Evolutionary conservation across 257 asterid genomes (phyloP), one percentile per base, ranked within the genome.

Genomic region (Solanum neorickii): DNA sequence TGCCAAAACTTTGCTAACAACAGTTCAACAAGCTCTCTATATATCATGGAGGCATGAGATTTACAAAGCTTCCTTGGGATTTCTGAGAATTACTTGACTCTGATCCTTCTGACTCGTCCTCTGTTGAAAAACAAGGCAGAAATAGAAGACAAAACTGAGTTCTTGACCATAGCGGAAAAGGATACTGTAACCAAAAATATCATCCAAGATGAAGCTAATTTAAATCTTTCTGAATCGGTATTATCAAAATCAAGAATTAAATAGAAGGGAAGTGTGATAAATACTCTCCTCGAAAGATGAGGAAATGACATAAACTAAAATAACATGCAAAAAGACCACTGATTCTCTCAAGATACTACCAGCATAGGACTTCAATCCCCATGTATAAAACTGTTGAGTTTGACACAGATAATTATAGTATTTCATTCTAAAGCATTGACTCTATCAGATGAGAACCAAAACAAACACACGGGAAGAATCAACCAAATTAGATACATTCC

Each of bases 21-120:
- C 82, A 69, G n/a, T 80, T 80, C 87, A 85, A 41, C 49, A 12
- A 68, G 69, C 68, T 85, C 83, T 85, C 46, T 49, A 21, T 37
- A 74, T 73, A 52, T 56, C 85, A 89, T 47, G 92, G 86, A 82
- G 93, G 94, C 91, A 88, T 33, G 86, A 89, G 90, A 85, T 90
- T 87, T 87, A 84, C 49, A 87, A 90, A 88, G 87, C 91, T 92
- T 74, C 91, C 89, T 72, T 86, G 91, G 66, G 91, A 83, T 85
- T 89, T 91, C 86, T 92, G 93, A 86, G 66, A 88, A 73, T 93
- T 88, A 59, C 90, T 88, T 15, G 93, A 87, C 77, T 94, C 98
- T 15, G 98, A 94, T 86, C 94, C 27, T 91, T 93, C 97, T 13
- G 95, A 87, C 49, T 94, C 98, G 12, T 94, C 98, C 87, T 95